Evolutionary conservation across 1,284 basidiomycete species (phyloP).

Genomic region (Ceratobasidium sp.): DNA sequence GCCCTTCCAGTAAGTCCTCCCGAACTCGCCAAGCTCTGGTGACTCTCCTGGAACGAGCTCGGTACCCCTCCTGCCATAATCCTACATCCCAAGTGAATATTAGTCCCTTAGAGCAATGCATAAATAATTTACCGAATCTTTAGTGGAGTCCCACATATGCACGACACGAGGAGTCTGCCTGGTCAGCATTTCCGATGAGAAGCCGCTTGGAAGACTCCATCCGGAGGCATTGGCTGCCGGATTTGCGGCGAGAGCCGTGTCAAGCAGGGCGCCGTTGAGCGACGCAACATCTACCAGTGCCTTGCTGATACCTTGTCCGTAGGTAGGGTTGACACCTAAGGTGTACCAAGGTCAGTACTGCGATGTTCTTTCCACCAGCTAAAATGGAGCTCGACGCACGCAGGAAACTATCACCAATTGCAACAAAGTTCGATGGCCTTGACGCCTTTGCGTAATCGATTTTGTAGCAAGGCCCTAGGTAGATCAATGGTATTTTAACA

Average conservation of each 20-base stretch:
- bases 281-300: conserved; percentile 26
- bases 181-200: conserved; percentile 21
- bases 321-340: conserved; percentile 32
- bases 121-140: conserved; percentile 18
- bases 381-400: conserved; percentile 16
- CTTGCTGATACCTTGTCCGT: conserved; percentile 37
- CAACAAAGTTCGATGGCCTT: conserved; percentile 34
- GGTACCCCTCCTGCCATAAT: conserved; percentile 31
- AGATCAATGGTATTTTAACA: background rate
- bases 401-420: conserved; percentile 31
- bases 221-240: background rate
- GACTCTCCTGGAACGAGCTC: conserved; percentile 21
- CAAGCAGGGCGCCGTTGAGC: conserved; percentile 28
- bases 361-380: background rate
- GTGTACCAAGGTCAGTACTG: background rate
- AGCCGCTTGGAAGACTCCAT: conserved; percentile 3
- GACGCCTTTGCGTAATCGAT: conserved; percentile 30
- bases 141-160: conserved; percentile 40
- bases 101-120: background rate
- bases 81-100: conserved; percentile 21
- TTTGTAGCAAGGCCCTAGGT: conserved; percentile 24
- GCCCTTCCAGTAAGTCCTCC: conserved; percentile 33
- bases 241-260: conserved; percentile 2
- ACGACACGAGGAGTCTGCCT: conserved; percentile 29
- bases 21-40: conserved; percentile 22